Base-by-base conservation (phyloP, 2,329 filamentous ascomycete species). In the Fusarium globosum region DNA sequence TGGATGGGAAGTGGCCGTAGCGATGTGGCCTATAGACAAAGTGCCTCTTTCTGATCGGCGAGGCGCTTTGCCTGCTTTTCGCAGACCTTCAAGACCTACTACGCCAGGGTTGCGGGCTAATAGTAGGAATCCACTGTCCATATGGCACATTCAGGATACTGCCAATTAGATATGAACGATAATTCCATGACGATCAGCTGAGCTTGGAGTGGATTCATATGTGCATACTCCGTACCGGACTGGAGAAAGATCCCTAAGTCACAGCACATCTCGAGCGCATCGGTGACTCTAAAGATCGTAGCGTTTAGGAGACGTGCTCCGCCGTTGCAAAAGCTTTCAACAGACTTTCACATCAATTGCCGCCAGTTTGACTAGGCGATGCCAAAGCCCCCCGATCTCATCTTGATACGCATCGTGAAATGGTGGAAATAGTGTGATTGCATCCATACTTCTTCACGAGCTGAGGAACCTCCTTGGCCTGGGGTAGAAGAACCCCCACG, bases 1-100 rank as follows among this genome's bases (percentile, higher is more conserved):
- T 4, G 93, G 94, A 80, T 82, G 80, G 81, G 74, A 76, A 20
- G 84, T 88, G 64, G 87, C 83, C 8, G 88, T 87, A 85, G 82
- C 86, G 46, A 88, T 89, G 86, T 89, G 88, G 87, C 86, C 87
- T 3, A 85, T 87, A 6, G 28, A 15, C 6, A 30, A 23, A 33
- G 21, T 56, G 18, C 5, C 15, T 23, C 21, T 23, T 23, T 35
- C 30, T 35, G 16, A 23, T 20, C 2, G 2, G 1, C 4, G 21
- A 18, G 48, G 30, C 5, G 11, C n/a, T 51, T 51, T n/a, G 0
- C 9, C 33, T 15, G 1, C 33, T 20, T 21, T 26, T 7, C n/a
- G 1, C 30, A 6, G 21, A 36, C 0, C 16, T 10, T 21, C n/a
- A 26, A 21, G 20, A 3, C 33, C 48, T 36, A 15, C 30, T 35